Evolutionary conservation across 1,284 basidiomycete genomes (phyloP).

Genomic region (Caloboletus firmus): DNA sequence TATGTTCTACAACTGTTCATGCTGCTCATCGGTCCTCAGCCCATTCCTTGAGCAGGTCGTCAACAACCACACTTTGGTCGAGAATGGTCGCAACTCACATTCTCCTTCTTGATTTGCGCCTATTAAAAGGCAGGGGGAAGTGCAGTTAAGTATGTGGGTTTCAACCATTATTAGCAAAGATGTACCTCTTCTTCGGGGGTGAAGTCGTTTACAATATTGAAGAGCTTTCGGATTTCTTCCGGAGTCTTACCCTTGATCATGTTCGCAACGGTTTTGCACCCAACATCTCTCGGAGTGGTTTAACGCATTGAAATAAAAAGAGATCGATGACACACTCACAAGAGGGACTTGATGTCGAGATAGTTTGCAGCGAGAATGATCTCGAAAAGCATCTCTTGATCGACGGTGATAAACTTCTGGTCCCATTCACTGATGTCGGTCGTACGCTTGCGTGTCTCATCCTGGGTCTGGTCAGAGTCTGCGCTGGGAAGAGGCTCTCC

Average conservation of each 20-base stretch:
- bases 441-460: slow-evolving; percentile 96
- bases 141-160: slow-evolving; percentile 8
- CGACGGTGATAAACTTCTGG: slow-evolving; percentile 95
- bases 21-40: slow-evolving; percentile 75
- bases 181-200: slow-evolving; percentile 96
- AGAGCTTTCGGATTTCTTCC: slow-evolving; percentile 93
- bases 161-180: slow-evolving; percentile 8
- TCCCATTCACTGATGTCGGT: slow-evolving; percentile 99
- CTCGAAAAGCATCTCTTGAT: slow-evolving; percentile 98
- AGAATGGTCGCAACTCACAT: slow-evolving; percentile 56
- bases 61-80: slow-evolving; percentile 4
- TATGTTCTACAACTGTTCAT: slow-evolving; percentile 25
- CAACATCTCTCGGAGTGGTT: slow-evolving; percentile 75
- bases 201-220: slow-evolving; percentile 99
- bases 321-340: slow-evolving; percentile 55
- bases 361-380: slow-evolving; percentile 99
- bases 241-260: slow-evolving; percentile 99
- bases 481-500: slow-evolving; percentile 91
- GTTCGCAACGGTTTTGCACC: slow-evolving; percentile 99
- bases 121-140: slow-evolving; percentile 31
- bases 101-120: slow-evolving; percentile 99
- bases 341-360: slow-evolving; percentile 97
- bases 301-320: slow-evolving; percentile 2
- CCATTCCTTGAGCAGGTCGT: slow-evolving; percentile 65
- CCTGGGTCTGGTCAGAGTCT: slow-evolving; percentile 77